Evolutionary conservation across 2,329 filamentous ascomycete genomes (phyloP).

Genomic region (Chaetothyriales sp.): DNA sequence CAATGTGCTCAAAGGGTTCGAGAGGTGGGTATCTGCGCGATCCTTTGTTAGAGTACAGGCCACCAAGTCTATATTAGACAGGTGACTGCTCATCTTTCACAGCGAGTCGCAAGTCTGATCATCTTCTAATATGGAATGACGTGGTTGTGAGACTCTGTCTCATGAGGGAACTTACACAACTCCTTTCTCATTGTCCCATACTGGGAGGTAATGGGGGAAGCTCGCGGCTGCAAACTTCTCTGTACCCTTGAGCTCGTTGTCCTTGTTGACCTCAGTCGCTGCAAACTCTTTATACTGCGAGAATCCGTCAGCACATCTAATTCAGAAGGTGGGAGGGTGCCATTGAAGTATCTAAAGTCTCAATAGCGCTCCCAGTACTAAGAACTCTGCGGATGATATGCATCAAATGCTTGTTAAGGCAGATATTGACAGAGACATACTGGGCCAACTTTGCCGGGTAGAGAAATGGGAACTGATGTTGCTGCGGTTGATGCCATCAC

Average conservation of each 20-base stretch:
- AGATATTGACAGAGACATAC: not conserved
- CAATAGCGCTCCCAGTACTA: not conserved
- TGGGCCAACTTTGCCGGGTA: not conserved
- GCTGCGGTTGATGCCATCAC: not conserved
- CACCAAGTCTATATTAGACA: not conserved
- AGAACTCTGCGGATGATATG: not conserved
- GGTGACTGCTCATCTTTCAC: not conserved
- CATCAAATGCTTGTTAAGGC: not conserved
- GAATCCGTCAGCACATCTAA: not conserved
- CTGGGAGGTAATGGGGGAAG: constrained; percentile 61
- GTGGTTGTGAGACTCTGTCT: not conserved
- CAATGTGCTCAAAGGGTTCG: constrained; percentile 56
- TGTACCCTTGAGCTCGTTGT: constrained; percentile 41
- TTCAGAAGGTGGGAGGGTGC: constrained; percentile 4
- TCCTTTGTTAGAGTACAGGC: not conserved
- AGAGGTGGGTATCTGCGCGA: constrained; percentile 45
- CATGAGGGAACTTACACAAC: constrained; percentile 17
- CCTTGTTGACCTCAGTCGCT: constrained; percentile 25
- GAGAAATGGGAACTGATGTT: not conserved
- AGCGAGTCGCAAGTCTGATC: not conserved
- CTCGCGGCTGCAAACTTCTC: constrained; percentile 41
- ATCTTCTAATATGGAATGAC: not conserved
- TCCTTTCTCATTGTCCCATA: constrained; percentile 47
- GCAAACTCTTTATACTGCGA: constrained; percentile 15
- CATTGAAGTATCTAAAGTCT: not conserved